A percentile compares a stretch with the other conserved stretches of the same genome.
phyloP scores from a whole-genome alignment of 2,329 filamentous ascomycete genomes.

The Phialophora chinensis region DNA sequence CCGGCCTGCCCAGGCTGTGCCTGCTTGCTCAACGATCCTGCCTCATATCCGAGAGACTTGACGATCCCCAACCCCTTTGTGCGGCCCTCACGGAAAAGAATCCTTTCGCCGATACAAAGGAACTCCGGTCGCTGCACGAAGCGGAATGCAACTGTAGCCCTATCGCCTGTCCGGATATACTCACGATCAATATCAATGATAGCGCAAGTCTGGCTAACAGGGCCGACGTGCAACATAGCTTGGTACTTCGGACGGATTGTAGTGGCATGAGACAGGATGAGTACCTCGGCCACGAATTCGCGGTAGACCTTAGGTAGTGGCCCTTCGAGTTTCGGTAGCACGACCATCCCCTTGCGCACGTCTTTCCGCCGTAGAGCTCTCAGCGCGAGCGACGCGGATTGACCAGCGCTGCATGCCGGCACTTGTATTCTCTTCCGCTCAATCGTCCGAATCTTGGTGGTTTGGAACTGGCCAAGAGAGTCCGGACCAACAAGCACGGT shows the following conservation, averaged over 20 bases:
- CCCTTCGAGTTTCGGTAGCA: conserved; percentile 78
- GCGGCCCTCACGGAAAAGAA: conserved; percentile 90
- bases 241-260: conserved; percentile 98
- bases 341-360: conserved; percentile 97
- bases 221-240: conserved; percentile 96
- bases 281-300: conserved; percentile 83
- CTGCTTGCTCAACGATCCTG: conserved; percentile 54
- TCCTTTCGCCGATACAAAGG: conserved; percentile 81
- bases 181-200: conserved; percentile 98
- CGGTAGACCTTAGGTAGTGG: conserved; percentile 74
- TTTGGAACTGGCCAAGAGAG: conserved; percentile 84
- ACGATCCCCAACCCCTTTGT: conserved; percentile 97
- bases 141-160: conserved; percentile 91
- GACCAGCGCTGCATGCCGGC: conserved; percentile 84
- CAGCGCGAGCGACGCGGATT: conserved; percentile 89
- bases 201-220: conserved; percentile 91
- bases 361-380: conserved; percentile 88
- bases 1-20: conserved; percentile 12
- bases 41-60: conserved; percentile 86
- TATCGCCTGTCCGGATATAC: conserved; percentile 90
- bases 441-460: conserved; percentile 87
- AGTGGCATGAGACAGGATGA: conserved; percentile 93
- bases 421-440: conserved; percentile 92
- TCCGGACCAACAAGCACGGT: conserved; percentile 88
- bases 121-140: conserved; percentile 97